Evolutionary conservation across 2,329 filamentous ascomycete genomes (phyloP), one percentile per base, ranked within the genome.

Genomic region (Ophiostoma australiae): DNA sequence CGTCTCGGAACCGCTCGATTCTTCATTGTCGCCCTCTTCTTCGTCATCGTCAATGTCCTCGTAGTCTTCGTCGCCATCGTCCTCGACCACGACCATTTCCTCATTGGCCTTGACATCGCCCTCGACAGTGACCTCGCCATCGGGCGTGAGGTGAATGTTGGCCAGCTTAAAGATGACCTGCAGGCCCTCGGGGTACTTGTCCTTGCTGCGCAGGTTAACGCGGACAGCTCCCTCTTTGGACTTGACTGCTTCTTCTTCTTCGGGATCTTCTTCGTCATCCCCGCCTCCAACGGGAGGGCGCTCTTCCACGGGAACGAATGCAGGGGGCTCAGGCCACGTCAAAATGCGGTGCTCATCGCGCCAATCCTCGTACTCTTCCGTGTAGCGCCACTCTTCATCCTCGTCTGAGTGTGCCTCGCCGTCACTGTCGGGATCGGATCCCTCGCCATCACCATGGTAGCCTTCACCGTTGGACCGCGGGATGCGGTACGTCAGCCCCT

Each of bases 81-180:
- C 13, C 11, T 63, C 13, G 27, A 31, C 27, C 27, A 31, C 27
- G 27, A 31, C 27, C 27, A 31, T 31, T 31, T 31, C 27, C 27
- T 31, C 27, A 31, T 31, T 3, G 27, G 27, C 55, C 52, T 27
- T 17, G 55, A 61, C 27, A 33, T 48, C 66, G 10, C 35, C 66
- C 39, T 67, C 66, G 8, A 67, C 66, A 20, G 66, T 67, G 37
- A 48, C 66, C 20, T 17, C 23, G 39, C 11, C 55, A 7, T 85
- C 83, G 0, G 87, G 86, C 0, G 83, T 86, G 1, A 90, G 80
- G 61, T 88, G 81, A 69, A 90, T 85, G 48, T 82, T 84, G 1
- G 86, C 83, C 73, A 91, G 80, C 75, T 90, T 90, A 41, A 90
- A 83, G 68, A 91, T 87, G 48, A 91, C 77, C 74, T 91, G 89